These are phyloP conservation scores for Leccinum variicolor DNA, from an alignment of 768 basidiomycete species.

Conservation along the genomic window DNA sequence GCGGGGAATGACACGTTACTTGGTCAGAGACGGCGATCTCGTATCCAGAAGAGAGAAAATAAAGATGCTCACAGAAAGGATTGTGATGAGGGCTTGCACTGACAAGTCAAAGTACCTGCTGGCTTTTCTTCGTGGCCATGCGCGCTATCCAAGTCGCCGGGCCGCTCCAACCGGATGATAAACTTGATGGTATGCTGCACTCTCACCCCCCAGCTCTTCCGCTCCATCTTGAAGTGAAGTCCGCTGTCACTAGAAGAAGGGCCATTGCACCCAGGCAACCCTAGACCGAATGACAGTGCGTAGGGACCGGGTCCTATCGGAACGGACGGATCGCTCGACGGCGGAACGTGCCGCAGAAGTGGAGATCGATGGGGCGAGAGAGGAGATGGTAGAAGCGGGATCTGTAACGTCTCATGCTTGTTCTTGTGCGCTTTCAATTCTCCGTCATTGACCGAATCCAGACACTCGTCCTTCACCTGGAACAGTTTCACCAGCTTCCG, in stretches of 20 bases:
- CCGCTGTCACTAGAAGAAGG: slow-evolving; percentile 12
- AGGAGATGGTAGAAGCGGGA: slow-evolving; percentile 28
- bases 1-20: not conserved
- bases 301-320: slow-evolving; percentile 29
- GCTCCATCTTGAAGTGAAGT: slow-evolving; percentile 73
- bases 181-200: slow-evolving; percentile 80
- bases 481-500: slow-evolving; percentile 11
- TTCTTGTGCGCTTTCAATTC: slow-evolving; percentile 4
- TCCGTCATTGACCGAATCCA: not conserved
- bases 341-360: slow-evolving; percentile 13
- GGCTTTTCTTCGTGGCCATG: slow-evolving; percentile 59
- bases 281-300: slow-evolving; percentile 9
- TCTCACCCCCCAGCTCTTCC: slow-evolving; percentile 60
- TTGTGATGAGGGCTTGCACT: slow-evolving; percentile 80
- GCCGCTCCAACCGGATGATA: slow-evolving; percentile 71
- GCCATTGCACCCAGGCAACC: slow-evolving; percentile 17
- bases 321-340: slow-evolving; percentile 19
- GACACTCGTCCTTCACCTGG: slow-evolving; percentile 18
- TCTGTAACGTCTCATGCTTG: not conserved
- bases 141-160: slow-evolving; percentile 59
- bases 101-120: slow-evolving; percentile 86
- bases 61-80: slow-evolving; percentile 72
- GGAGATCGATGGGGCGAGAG: slow-evolving; percentile 30
- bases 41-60: not conserved
- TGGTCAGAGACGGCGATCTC: not conserved